Evolutionary conservation across 768 basidiomycete species (phyloP), one percentile per base, ranked within the genome.

Genomic region (Podaxis sp.): DNA sequence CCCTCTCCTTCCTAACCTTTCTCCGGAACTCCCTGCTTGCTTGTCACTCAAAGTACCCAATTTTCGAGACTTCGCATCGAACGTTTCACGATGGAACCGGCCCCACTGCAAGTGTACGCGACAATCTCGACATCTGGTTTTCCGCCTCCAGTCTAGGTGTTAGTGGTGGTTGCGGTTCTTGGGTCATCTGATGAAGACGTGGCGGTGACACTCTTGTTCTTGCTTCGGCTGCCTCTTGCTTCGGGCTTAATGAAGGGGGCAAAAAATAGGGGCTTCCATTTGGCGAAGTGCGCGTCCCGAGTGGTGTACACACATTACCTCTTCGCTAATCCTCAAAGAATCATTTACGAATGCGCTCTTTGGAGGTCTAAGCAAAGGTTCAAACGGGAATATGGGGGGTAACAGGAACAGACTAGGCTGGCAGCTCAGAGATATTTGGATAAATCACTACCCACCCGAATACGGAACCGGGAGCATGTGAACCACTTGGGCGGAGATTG

Each of bases 61-160:
- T 33, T 41, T 15, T n/a, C 0, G 13, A 13, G 17, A 15, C 38
- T 67, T 70, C 5, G 76, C 77, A 50, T 77, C 75, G 53, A 80
- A 72, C 3, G 80, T 80, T 56, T 83, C 81, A 4, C 77, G 74
- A 64, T 82, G 80, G 55, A 83, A 83, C 2, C 82, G 76, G 55
- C 77, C 79, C 61, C 79, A 78, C 58, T 82, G 81, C 0, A 80
- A 79, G 12, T 74, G 12, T 74, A 78, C 4, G 79, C 80, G 11
- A 73, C 70, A 2, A 82, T 72, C 29, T 73, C 70, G 12, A 64
- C 65, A 37, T 51, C 7, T 37, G 24, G 13, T 33, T 75, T 0
- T 66, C 71, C 0, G 49, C 17, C 12, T 43, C 15, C 41, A 43
- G n/a, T 8, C 24, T 22, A 24, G 25, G 19, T 17, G 7, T 17